phyloP scores from a whole-genome alignment of 108 stramenopile species.

The Pelagomonas calceolata region DNA sequence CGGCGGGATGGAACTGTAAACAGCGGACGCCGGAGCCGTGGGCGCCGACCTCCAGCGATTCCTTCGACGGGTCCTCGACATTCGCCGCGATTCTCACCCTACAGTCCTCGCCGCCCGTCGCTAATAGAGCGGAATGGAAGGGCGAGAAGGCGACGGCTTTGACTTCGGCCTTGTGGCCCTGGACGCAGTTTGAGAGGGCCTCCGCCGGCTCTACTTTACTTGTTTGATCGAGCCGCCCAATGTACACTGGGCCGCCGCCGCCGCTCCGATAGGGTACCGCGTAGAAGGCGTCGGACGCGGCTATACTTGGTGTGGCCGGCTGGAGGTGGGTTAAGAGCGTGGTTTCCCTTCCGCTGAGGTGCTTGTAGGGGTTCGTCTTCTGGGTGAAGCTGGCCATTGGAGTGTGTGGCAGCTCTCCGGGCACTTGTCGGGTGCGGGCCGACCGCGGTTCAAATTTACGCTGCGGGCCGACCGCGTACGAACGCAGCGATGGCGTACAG shows the following conservation, averaged over 20 bases:
- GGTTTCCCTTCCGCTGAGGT: no score
- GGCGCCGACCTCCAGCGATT: background rate
- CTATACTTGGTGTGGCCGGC: no score
- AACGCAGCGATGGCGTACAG: no score
- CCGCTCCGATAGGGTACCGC: background rate
- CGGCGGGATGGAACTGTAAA: background rate
- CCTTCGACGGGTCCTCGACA: no score
- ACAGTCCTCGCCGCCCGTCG: background rate
- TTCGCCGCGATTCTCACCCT: background rate
- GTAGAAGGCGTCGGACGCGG: background rate
- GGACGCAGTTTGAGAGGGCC: background rate
- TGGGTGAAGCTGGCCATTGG: no score
- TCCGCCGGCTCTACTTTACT: background rate
- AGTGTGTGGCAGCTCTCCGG: no score
- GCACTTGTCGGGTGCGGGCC: no score
- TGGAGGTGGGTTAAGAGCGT: no score
- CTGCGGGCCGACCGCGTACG: no score
- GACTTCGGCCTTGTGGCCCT: background rate
- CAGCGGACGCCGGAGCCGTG: background rate
- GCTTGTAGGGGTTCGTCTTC: no score
- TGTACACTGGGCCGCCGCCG: conserved; percentile 1
- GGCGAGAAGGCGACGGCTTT: background rate
- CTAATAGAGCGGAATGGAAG: background rate
- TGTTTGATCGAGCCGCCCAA: background rate
- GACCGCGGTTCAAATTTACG: no score